phyloP scores from a whole-genome alignment of 805 yeast species.

The Ogataea thermomethanolica region DNA sequence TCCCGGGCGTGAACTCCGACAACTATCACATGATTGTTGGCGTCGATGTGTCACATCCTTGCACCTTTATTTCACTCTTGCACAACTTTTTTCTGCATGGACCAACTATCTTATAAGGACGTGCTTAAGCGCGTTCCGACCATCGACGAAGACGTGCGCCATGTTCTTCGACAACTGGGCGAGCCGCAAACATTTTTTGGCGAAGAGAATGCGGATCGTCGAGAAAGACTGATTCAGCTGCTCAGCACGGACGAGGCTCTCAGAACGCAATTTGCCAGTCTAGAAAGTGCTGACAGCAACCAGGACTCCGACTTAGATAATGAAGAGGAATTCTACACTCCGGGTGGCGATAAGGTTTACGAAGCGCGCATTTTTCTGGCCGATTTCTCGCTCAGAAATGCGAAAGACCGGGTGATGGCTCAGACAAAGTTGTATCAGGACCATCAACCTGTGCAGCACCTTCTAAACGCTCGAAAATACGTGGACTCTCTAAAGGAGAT shows the following conservation, averaged over 20 bases:
- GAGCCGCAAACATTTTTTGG: constrained; percentile 57
- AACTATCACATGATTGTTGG: too few species aligned
- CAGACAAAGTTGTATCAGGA: constrained; percentile 32
- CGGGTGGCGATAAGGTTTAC: constrained; percentile 57
- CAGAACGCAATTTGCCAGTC: constrained; percentile 12
- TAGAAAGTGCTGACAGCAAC: constrained; percentile 7
- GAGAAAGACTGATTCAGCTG: constrained; percentile 53
- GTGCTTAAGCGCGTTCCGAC: constrained; percentile 48
- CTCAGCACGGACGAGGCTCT: constrained; percentile 35
- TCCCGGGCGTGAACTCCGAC: too few species aligned
- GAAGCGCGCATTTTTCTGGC: constrained; percentile 53
- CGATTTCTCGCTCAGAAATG: constrained; percentile 43
- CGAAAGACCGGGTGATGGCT: constrained; percentile 39
- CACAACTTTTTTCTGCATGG: neutral
- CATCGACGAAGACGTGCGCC: constrained; percentile 59
- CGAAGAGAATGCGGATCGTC: constrained; percentile 53
- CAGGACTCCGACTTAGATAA: constrained; percentile 34
- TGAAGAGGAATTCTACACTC: constrained; percentile 83
- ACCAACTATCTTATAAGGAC: constrained; percentile 9
- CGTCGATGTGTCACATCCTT: constrained; percentile 4
- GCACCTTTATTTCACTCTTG: constrained; percentile 4
- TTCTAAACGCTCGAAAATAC: constrained; percentile 16
- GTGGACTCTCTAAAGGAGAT: constrained; percentile 30
- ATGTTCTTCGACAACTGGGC: constrained; percentile 43
- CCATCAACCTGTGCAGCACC: constrained; percentile 27